Conservation (phyloP, 495 filamentous ascomycete genomes). For the Hypoxylon fragiforme region DNA sequence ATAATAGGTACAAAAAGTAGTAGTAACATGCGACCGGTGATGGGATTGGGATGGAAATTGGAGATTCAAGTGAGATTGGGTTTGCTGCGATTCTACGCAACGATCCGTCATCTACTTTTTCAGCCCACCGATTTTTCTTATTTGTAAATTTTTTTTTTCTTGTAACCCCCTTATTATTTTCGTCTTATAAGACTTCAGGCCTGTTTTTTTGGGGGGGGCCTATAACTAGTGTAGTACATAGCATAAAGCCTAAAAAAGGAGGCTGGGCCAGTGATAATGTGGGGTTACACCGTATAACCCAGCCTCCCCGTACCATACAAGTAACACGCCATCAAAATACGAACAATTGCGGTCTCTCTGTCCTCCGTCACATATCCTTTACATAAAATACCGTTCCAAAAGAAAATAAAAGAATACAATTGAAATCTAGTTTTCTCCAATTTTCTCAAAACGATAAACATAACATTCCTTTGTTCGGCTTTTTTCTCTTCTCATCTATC, state of each 20-base stretch:
- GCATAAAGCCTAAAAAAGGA: conserved; percentile 24
- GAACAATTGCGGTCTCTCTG: conserved; percentile 16
- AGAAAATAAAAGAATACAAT: conserved; percentile 15
- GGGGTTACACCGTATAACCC: conserved; percentile 19
- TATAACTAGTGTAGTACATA: too few relatives aligned
- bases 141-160: not conserved
- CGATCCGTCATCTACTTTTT: conserved; percentile 4
- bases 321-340: conserved; percentile 15
- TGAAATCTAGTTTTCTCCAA: conserved; percentile 3
- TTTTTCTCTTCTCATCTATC: not conserved
- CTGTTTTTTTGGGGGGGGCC: too few relatives aligned
- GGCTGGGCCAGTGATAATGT: conserved; percentile 28
- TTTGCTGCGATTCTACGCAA: too few relatives aligned
- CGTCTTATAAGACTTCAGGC: too few relatives aligned
- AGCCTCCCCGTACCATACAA: conserved; percentile 12
- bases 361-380: too few relatives aligned
- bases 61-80: too few relatives aligned
- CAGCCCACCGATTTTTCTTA: conserved; percentile 24
- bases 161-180: conserved; percentile 5
- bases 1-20: too few relatives aligned
- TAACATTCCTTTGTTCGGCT: conserved; percentile 16
- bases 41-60: too few relatives aligned
- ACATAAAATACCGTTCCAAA: too few relatives aligned
- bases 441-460: too few relatives aligned
- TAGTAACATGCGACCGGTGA: conserved; percentile 2